Evolutionary conservation across 2,329 filamentous ascomycete genomes (phyloP).

Genomic region (Phaeosphaeriaceae sp.): DNA sequence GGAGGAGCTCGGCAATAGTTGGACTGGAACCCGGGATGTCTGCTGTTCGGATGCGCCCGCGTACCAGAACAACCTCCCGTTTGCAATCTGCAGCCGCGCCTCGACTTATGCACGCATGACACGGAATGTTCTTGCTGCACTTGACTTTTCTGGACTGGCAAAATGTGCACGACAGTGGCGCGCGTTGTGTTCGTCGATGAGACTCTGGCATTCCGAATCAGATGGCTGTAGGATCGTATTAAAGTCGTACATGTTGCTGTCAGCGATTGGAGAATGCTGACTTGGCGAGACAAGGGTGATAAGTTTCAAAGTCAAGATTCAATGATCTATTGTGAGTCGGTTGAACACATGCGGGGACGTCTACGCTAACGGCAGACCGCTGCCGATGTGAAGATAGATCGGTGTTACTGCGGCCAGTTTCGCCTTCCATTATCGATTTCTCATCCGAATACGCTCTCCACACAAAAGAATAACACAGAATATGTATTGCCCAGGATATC

Average conservation of each 20-base stretch:
- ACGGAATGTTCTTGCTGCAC: conserved; percentile 17
- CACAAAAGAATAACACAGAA: too few species aligned
- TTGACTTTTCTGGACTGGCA: conserved; percentile 17
- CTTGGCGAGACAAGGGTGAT: background rate
- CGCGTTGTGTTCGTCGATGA: conserved; percentile 12
- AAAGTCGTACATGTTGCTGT: background rate
- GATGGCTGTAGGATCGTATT: background rate
- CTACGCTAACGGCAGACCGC: background rate
- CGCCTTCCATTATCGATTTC: background rate
- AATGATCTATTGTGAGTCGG: background rate
- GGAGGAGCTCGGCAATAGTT: conserved; percentile 11
- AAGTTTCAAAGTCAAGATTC: background rate
- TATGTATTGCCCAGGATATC: too few species aligned
- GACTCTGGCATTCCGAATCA: background rate
- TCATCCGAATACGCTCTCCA: background rate
- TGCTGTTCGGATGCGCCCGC: conserved; percentile 16
- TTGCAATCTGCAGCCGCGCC: conserved; percentile 13
- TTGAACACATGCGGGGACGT: background rate
- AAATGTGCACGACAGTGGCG: conserved; percentile 17
- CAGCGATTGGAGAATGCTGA: background rate
- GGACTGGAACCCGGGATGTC: conserved; percentile 9
- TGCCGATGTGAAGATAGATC: background rate
- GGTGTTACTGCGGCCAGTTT: background rate
- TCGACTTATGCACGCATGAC: conserved; percentile 13
- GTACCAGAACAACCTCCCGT: conserved; percentile 16